Conservation (phyloP, 2,329 filamentous ascomycete genomes). For the Penicillium sp. region DNA sequence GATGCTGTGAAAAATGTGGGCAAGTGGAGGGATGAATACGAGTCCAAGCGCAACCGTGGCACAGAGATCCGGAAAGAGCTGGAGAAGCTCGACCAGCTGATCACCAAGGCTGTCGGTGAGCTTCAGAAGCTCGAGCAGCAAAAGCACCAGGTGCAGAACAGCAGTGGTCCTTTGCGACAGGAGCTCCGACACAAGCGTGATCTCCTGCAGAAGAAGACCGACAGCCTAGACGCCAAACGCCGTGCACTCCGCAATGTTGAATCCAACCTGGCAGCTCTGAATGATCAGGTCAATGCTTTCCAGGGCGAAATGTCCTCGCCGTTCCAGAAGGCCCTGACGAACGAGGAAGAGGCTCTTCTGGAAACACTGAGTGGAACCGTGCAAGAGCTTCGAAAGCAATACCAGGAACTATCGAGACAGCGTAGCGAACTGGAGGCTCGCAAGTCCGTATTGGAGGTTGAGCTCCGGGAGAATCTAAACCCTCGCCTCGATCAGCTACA, state of each 20-base stretch:
- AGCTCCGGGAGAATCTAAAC: conserved; percentile 84
- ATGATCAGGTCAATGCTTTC: conserved; percentile 73
- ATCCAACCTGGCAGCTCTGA: conserved; percentile 72
- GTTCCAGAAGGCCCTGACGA: conserved; percentile 86
- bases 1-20: conserved; percentile 76
- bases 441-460: conserved; percentile 82
- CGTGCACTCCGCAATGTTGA: conserved; percentile 67
- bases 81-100: conserved; percentile 80
- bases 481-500: conserved; percentile 85
- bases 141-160: conserved; percentile 74
- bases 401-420: conserved; percentile 71
- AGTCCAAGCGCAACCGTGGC: conserved; percentile 65
- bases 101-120: conserved; percentile 82
- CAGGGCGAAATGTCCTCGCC: conserved; percentile 80
- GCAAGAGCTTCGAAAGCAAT: conserved; percentile 74
- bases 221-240: conserved; percentile 73
- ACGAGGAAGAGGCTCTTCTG: conserved; percentile 79
- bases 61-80: conserved; percentile 69
- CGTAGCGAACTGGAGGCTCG: conserved; percentile 76
- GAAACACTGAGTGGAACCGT: conserved; percentile 69
- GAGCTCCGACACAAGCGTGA: conserved; percentile 76
- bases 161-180: conserved; percentile 76
- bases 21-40: conserved; percentile 73
- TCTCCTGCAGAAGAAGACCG: conserved; percentile 71
- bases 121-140: conserved; percentile 80